Conservation (phyloP, 805 yeast species). For the Peterozyma xylosa region DNA sequence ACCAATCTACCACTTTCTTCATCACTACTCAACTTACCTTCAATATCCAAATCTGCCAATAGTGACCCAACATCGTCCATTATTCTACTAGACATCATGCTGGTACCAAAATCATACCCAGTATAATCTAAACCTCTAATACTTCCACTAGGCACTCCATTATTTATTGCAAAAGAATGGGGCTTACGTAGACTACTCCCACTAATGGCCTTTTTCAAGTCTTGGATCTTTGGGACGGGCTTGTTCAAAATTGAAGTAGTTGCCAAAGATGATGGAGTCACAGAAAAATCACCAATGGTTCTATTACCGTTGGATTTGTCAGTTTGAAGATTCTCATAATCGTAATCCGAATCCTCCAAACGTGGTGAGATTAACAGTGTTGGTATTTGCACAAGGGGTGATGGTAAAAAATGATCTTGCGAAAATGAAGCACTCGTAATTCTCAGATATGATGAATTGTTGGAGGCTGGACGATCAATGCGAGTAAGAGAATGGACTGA, state of each 20-base stretch:
- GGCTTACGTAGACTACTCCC: constrained; percentile 1
- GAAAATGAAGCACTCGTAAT: too few relatives aligned
- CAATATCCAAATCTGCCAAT: constrained; percentile 10
- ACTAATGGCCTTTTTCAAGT: constrained; percentile 20
- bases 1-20: constrained; percentile 7
- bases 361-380: too few relatives aligned
- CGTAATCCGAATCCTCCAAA: not conserved
- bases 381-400: too few relatives aligned
- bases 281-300: not conserved
- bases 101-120: not conserved
- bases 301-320: not conserved
- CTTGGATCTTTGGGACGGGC: constrained; percentile 21
- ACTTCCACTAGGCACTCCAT: not conserved
- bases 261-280: not conserved
- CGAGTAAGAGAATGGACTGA: too few relatives aligned
- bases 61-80: constrained; percentile 8
- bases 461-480: too few relatives aligned
- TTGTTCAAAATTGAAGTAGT: constrained; percentile 1
- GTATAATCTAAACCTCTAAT: constrained; percentile 1
- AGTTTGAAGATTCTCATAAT: not conserved
- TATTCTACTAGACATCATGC: constrained; percentile 8
- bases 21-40: constrained; percentile 8
- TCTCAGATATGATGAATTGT: too few relatives aligned
- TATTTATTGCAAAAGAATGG: not conserved
- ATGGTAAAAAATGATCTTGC: too few relatives aligned